Evolutionary conservation across 2,329 filamentous ascomycete genomes (phyloP), one percentile per base, ranked within the genome.

Genomic region (Cladophialophora bantiana): DNA sequence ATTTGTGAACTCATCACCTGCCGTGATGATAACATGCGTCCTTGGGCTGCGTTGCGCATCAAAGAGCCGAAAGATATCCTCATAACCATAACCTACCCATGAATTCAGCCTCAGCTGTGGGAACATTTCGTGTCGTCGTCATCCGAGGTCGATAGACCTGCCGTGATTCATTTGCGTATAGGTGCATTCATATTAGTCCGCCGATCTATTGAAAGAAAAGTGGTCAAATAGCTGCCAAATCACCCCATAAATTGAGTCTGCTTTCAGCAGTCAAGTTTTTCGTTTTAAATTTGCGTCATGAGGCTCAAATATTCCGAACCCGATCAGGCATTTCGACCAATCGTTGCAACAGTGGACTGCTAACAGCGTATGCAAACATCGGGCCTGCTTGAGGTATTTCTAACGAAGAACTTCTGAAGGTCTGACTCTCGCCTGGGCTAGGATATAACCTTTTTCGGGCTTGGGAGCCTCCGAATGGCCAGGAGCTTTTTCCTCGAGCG

Each of bases 91-190:
- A 31, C 26, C 45, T 20, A 50, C 45, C 20, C 45, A 50, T 31
- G 18, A 26, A 12, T 50, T 5, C 45, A 50, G 20, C 45, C 18
- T 48, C 10, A 26, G 45, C 15, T 50, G 45, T 31, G 45, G 45
- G 7, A 50, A 26, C 45, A 50, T 50, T 50, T 50, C 45, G 45
- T 50, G 20, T 50, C 45, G 9, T 50, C 45, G 45, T 50, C 45
- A 31, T 50, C 45, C 18, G 26, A 31, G 18, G 7, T 50, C 45
- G 26, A 12, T 50, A 26, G 20, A 31, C 40, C 12, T 26, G 45
- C 26, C 45, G 45, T 50, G 45, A 50, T 31, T 31, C 45, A 50
- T 26, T 50, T 10, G 45, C 18, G 10, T 12, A 50, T 26, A 7
- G 26, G 20, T 26, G 45, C 45, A 50, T 50, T 10, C 48, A 15